Conservation (phyloP, 2,329 filamentous ascomycete species). For the Sarocladium brachiariae region DNA sequence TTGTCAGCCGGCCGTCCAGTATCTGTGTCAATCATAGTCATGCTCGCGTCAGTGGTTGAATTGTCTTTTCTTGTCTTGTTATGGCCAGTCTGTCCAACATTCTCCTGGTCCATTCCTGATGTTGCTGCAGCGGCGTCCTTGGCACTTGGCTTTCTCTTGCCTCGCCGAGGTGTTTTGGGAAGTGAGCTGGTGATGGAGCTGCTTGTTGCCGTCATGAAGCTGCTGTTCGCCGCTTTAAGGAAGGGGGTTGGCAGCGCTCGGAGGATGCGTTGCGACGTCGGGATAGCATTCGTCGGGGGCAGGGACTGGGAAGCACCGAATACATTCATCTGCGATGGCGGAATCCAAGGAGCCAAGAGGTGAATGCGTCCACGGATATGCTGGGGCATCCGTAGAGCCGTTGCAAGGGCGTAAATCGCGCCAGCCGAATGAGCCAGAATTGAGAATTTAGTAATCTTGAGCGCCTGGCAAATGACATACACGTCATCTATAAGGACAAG, state of each 20-base stretch:
- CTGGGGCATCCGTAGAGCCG: conserved; percentile 89
- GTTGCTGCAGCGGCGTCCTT: conserved; percentile 29
- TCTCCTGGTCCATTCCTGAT: conserved; percentile 45
- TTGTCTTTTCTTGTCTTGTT: conserved; percentile 20
- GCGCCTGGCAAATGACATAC: conserved; percentile 81
- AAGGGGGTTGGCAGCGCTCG: conserved; percentile 85
- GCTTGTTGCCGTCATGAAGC: conserved; percentile 88
- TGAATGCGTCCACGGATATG: conserved; percentile 93
- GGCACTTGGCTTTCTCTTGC: conserved; percentile 50
- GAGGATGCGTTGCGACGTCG: conserved; percentile 85
- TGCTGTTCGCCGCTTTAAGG: conserved; percentile 89
- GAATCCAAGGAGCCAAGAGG: conserved; percentile 92
- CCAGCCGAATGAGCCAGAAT: conserved; percentile 93
- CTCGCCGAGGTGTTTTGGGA: conserved; percentile 56
- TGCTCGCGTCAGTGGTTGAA: conserved; percentile 15
- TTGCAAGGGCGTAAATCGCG: conserved; percentile 95
- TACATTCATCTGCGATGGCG: conserved; percentile 83
- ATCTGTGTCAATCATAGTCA: conserved; percentile 18
- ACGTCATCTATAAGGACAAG: conserved; percentile 56
- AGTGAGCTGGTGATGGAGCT: conserved; percentile 75
- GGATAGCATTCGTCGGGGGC: conserved; percentile 77
- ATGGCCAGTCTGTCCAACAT: conserved; percentile 25
- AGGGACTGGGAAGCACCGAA: conserved; percentile 66
- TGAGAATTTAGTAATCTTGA: conserved; percentile 94
- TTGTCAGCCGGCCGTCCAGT: conserved; percentile 16